These are phyloP conservation scores for Lasiodiplodia gonubiensis DNA, from an alignment of 2,329 filamentous ascomycete species.

Conservation along the genomic window DNA sequence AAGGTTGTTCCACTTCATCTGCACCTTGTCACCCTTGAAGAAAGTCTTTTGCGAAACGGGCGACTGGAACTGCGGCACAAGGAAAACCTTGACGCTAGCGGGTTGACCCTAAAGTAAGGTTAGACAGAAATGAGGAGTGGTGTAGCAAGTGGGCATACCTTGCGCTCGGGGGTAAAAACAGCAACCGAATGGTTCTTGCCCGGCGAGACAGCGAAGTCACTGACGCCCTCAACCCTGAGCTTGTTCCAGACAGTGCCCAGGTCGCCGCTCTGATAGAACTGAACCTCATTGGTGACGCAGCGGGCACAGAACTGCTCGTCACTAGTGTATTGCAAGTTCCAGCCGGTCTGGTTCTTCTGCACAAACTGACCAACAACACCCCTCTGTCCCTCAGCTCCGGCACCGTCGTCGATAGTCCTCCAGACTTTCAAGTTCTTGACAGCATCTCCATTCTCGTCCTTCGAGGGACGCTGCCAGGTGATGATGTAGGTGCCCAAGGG, in stretches of 20 bases:
- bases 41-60: constrained; percentile 97
- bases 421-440: constrained; percentile 97
- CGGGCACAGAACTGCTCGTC: constrained; percentile 95
- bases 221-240: constrained; percentile 86
- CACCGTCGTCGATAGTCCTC: constrained; percentile 75
- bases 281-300: constrained; percentile 93
- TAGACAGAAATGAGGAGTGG: constrained; percentile 26
- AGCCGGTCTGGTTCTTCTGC: constrained; percentile 92
- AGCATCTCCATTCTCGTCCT: constrained; percentile 92
- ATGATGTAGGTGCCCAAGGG: constrained; percentile 90
- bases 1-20: constrained; percentile 95
- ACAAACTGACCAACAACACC: constrained; percentile 84
- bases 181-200: constrained; percentile 91
- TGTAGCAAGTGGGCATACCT: constrained; percentile 62
- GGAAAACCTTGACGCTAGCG: constrained; percentile 91
- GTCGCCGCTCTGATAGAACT: constrained; percentile 91
- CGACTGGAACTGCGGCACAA: constrained; percentile 81
- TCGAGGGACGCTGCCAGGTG: constrained; percentile 92
- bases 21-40: constrained; percentile 98
- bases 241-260: constrained; percentile 92
- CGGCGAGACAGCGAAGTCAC: constrained; percentile 87
- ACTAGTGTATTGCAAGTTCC: constrained; percentile 95
- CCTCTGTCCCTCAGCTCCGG: constrained; percentile 68
- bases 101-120: constrained; percentile 74
- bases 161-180: constrained; percentile 93